Base-by-base conservation (phyloP, 2,329 filamentous ascomycete species). In the Fusarium nisikadoi region DNA sequence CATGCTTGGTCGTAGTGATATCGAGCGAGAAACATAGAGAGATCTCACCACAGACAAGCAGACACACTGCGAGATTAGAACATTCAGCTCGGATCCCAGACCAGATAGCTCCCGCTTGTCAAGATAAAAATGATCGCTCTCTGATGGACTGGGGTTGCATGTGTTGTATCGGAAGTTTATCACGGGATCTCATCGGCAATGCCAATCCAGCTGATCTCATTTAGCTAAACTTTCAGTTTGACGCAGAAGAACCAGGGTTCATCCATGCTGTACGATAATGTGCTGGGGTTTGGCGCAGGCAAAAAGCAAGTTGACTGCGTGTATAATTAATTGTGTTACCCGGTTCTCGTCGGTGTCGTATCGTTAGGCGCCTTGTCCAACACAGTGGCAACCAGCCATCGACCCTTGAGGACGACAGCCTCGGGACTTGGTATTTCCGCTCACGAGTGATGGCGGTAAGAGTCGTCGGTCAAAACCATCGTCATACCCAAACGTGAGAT, bases 111-210 rank as follows among this genome's bases (percentile, higher is more conserved):
- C 36, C 27, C 23, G 7, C 39, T 20, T 16, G 20, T n/a, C 25
- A 29, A 31, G 29, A 58, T 8, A 17, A 41, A 45, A 49, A 42
- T 41, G 69, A 70, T 59, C 52, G 35, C 54, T 42, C 17, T 62
- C 42, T 72, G 35, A 49, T 59, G 43, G 65, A 52, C 70, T 27
- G 33, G 70, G 65, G 53, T 72, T 70, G 60, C 70, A 56, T 66
- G 65, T 52, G 23, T 38, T 42, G 5, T 27, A 50, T 70, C 70
- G 70, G 70, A 62, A 46, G 23, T 62, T 67, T 62, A 56, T 65
- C 61, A 70, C 39, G 43, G 43, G 59, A 29, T 53, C 31, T 20
- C 6, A 36, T 52, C 33, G 35, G 49, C 39, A 52, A 29, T 38
- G 50, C 31, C 35, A 70, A 55, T 55, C 50, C 61, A 60, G 61